Conservation (phyloP, 2,329 filamentous ascomycete genomes). For the Penicillium sp. region DNA sequence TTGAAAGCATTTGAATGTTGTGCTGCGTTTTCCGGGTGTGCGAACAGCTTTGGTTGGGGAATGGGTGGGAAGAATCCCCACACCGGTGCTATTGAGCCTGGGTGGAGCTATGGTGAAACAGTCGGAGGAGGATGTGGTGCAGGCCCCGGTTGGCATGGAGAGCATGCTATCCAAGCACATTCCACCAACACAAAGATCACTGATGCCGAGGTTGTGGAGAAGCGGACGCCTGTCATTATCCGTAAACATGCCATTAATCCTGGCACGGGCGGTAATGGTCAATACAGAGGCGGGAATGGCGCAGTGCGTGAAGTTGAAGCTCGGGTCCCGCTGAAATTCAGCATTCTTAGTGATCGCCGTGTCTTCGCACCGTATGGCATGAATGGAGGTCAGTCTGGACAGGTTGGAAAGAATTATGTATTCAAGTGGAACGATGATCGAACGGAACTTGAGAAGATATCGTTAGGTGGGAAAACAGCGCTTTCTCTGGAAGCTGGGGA, state of each 20-base stretch:
- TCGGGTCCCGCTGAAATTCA: constrained; percentile 27
- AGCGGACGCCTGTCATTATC: constrained; percentile 71
- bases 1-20: constrained; percentile 72
- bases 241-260: constrained; percentile 65
- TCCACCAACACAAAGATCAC: constrained; percentile 86
- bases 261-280: constrained; percentile 64
- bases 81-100: constrained; percentile 12
- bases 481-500: constrained; percentile 2
- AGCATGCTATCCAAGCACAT: constrained; percentile 72
- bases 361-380: constrained; percentile 42
- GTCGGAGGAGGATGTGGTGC: constrained; percentile 76
- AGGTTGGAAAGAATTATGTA: constrained; percentile 66
- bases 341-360: constrained; percentile 22
- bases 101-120: constrained; percentile 78
- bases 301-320: constrained; percentile 80
- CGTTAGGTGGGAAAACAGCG: constrained; percentile 4
- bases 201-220: constrained; percentile 77
- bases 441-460: neutral
- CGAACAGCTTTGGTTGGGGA: constrained; percentile 62
- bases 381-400: constrained; percentile 73
- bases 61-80: constrained; percentile 12
- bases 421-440: constrained; percentile 6
- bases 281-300: constrained; percentile 71
- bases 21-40: constrained; percentile 71
- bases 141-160: constrained; percentile 69